Percentiles rank a stretch among this genome's conserved stretches.
Conservation (phyloP, 768 basidiomycete genomes). For the Leccinellum luteum region DNA sequence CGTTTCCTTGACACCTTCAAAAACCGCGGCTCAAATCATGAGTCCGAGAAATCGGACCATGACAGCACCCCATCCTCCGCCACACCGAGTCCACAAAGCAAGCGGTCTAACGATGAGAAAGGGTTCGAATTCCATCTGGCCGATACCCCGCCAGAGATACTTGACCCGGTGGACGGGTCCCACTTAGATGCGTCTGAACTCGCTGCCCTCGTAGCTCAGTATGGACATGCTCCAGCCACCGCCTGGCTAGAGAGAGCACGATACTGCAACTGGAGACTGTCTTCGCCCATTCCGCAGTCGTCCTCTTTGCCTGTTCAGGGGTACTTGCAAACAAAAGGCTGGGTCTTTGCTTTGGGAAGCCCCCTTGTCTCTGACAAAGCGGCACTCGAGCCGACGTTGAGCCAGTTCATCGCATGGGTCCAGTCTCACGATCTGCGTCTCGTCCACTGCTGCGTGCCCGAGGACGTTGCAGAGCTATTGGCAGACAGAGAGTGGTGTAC, state of each 20-base stretch:
- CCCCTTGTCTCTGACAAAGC: conserved; percentile 49
- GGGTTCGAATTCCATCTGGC: not conserved
- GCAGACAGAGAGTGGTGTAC: conserved; percentile 55
- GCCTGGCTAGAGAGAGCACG: conserved; percentile 67
- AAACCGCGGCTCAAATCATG: not conserved
- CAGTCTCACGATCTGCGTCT: conserved; percentile 46
- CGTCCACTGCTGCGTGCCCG: conserved; percentile 60
- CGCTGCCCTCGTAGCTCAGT: conserved; percentile 55
- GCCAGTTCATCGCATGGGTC: conserved; percentile 45
- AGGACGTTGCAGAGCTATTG: conserved; percentile 49
- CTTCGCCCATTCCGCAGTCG: conserved; percentile 26
- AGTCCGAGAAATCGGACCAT: not conserved
- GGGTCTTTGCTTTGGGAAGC: conserved; percentile 62
- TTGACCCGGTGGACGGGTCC: conserved; percentile 4
- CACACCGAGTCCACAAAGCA: not conserved
- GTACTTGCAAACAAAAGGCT: conserved; percentile 51
- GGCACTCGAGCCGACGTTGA: conserved; percentile 32
- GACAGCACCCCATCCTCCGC: not conserved
- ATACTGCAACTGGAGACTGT: conserved; percentile 46
- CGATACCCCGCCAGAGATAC: conserved; percentile 6
- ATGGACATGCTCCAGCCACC: conserved; percentile 67
- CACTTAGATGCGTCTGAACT: conserved; percentile 25
- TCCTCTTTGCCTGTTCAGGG: conserved; percentile 53
- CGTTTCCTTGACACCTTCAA: conserved; percentile 1
- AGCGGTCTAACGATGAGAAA: not conserved